These are phyloP conservation scores for Naganishia antarctica DNA, from an alignment of 768 basidiomycete species.

Conservation along the genomic window DNA sequence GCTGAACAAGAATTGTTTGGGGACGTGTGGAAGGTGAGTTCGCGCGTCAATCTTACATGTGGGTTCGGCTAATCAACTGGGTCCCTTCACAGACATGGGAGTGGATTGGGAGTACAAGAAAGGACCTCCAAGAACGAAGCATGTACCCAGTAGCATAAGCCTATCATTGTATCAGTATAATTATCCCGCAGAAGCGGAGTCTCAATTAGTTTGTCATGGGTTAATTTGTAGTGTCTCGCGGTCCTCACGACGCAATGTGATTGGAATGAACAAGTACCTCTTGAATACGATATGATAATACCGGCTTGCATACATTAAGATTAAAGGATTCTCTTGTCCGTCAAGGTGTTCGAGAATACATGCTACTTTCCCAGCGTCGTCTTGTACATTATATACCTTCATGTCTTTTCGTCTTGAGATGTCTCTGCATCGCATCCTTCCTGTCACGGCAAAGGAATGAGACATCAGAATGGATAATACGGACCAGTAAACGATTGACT, in stretches of 20 bases:
- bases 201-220: too few relatives aligned
- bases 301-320: too few relatives aligned
- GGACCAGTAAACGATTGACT: too few relatives aligned
- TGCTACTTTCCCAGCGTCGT: not conserved
- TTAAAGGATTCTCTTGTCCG: not conserved
- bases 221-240: not conserved
- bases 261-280: not conserved
- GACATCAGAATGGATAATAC: too few relatives aligned
- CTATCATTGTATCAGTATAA: not conserved
- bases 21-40: constrained; percentile 39
- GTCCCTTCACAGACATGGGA: constrained; percentile 37
- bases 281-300: too few relatives aligned
- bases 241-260: not conserved
- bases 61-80: not conserved
- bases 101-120: constrained; percentile 42
- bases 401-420: constrained; percentile 29
- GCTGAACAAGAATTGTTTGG: constrained; percentile 43
- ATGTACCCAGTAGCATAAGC: constrained; percentile 15
- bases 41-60: too few relatives aligned
- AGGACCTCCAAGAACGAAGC: constrained; percentile 20
- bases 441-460: too few relatives aligned
- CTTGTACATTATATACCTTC: not conserved
- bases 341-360: not conserved
- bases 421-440: constrained; percentile 32
- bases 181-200: not conserved